A percentile compares a stretch with the other conserved stretches of the same genome.
These are phyloP conservation scores for Nicotiana undulata DNA, from an alignment of 257 asterid species.

Conservation along the genomic window DNA sequence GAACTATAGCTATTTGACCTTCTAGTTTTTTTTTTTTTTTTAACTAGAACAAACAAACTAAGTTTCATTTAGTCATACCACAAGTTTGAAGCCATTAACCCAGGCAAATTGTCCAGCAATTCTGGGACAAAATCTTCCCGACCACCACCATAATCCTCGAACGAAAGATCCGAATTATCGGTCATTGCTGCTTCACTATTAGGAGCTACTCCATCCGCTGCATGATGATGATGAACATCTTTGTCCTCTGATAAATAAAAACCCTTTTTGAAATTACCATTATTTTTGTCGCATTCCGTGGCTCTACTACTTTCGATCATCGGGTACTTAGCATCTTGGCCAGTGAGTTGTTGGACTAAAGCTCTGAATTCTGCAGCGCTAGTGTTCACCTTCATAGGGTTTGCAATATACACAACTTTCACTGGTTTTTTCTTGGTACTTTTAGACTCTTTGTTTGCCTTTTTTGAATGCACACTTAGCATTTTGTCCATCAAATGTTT, in stretches of 20 bases:
- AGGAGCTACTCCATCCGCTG: neutral
- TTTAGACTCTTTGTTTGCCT: slow-evolving; percentile 20
- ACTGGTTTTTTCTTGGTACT: slow-evolving; percentile 36
- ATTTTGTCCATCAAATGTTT: slow-evolving; percentile 24
- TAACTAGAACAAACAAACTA: neutral
- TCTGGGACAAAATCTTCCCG: slow-evolving; percentile 9
- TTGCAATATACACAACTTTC: slow-evolving; percentile 66
- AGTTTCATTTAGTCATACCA: slow-evolving; percentile 7
- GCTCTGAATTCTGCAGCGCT: slow-evolving; percentile 58
- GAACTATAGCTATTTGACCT: too few relatives aligned
- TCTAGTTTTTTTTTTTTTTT: neutral
- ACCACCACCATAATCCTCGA: neutral
- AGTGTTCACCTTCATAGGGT: slow-evolving; percentile 63
- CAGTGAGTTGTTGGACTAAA: slow-evolving; percentile 79
- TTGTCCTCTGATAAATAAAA: neutral
- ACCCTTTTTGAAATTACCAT: neutral
- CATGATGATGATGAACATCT: neutral
- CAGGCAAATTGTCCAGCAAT: slow-evolving; percentile 5
- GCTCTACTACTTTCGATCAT: neutral
- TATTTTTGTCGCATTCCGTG: neutral
- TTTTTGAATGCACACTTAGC: slow-evolving; percentile 22
- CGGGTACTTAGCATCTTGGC: slow-evolving; percentile 38
- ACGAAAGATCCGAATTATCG: slow-evolving; percentile 8
- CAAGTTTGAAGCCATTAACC: neutral
- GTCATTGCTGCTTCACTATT: neutral